A percentile compares a stretch with the other conserved stretches of the same genome.
Conservation (phyloP, 164 flowering plant species). For the Taxillus chinensis region DNA sequence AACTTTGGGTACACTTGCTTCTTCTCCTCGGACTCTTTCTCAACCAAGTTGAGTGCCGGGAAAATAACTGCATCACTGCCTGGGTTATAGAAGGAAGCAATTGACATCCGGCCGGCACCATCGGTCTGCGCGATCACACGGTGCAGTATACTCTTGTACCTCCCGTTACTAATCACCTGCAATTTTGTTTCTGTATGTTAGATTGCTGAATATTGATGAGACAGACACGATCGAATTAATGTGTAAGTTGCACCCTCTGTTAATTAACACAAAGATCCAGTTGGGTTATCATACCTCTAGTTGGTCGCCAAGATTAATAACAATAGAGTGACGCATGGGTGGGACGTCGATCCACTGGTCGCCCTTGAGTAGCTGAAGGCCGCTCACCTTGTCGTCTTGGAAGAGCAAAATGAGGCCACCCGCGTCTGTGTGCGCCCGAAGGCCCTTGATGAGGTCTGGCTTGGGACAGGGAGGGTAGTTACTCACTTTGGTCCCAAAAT, state of each 20-base stretch:
- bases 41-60: conserved; percentile 60
- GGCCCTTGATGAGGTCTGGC: conserved; percentile 84
- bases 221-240: too few relatives aligned
- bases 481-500: conserved; percentile 86
- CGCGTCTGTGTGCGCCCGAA: conserved; percentile 90
- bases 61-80: conserved; percentile 74
- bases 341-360: conserved; percentile 88
- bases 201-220: too few relatives aligned
- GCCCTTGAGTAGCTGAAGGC: conserved; percentile 89
- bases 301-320: conserved; percentile 89
- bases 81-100: conserved; percentile 92
- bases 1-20: conserved; percentile 60
- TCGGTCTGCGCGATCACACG: conserved; percentile 71
- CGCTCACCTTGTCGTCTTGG: conserved; percentile 81
- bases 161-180: conserved; percentile 87
- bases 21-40: conserved; percentile 32
- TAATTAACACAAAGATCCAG: too few relatives aligned
- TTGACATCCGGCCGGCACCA: conserved; percentile 62
- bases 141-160: conserved; percentile 86
- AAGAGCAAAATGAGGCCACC: conserved; percentile 84
- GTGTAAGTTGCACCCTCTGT: too few relatives aligned
- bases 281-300: conserved; percentile 46
- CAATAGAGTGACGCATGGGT: conserved; percentile 85
- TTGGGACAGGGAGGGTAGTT: conserved; percentile 89
- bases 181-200: neutral